Evolutionary conservation across 2,329 filamentous ascomycete species (phyloP).

Genomic region (Xylariaceae sp.): DNA sequence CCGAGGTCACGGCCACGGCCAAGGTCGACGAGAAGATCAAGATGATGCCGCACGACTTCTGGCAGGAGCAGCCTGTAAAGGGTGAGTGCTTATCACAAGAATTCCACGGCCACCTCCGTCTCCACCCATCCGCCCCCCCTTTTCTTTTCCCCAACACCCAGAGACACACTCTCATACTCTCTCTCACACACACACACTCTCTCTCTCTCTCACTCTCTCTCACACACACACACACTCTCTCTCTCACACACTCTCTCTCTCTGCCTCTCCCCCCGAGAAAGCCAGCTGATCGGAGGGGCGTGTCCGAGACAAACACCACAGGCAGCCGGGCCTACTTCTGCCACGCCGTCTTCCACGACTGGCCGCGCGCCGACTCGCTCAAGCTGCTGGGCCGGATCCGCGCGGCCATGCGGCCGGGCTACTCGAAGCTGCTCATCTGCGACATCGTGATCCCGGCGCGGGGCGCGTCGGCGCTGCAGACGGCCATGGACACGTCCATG

Average conservation of each 20-base stretch:
- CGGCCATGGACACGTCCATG: conserved; percentile 10
- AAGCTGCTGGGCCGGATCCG: conserved; percentile 26
- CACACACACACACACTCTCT: too few species aligned
- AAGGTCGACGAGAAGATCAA: conserved; percentile 16
- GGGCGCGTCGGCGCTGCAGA: conserved; percentile 18
- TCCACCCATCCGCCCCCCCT: too few species aligned
- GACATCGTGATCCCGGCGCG: conserved; percentile 32
- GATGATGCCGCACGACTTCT: conserved; percentile 23
- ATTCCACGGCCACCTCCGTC: neutral
- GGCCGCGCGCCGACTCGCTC: conserved; percentile 25
- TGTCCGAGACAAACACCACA: conserved; percentile 1
- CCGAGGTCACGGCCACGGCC: conserved; percentile 14
- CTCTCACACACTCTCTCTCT: too few species aligned
- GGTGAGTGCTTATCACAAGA: conserved; percentile 11
- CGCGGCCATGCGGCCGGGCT: conserved; percentile 24
- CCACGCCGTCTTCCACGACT: conserved; percentile 31
- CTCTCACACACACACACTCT: too few species aligned
- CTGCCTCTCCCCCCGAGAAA: neutral
- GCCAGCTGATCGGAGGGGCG: too few species aligned
- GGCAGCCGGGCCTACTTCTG: conserved; percentile 26
- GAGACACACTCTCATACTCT: too few species aligned
- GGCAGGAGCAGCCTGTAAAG: conserved; percentile 22
- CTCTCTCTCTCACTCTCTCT: neutral
- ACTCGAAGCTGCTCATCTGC: conserved; percentile 35
- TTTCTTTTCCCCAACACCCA: too few species aligned